phyloP scores from a whole-genome alignment of 768 basidiomycete species.

The Fomitopsis serialis region DNA sequence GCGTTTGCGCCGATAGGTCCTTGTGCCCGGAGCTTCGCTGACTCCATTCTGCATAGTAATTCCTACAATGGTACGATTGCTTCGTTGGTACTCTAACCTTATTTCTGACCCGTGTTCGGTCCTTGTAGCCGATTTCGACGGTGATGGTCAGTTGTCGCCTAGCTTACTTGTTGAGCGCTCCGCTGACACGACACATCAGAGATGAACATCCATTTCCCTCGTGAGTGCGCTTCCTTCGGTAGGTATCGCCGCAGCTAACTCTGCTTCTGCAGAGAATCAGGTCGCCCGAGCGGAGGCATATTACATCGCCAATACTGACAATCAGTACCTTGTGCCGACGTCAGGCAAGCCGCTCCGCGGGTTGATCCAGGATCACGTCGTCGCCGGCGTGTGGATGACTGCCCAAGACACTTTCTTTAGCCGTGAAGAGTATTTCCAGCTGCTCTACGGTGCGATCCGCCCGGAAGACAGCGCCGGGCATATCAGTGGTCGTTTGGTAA shows the following conservation, averaged over 20 bases:
- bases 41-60: constrained; percentile 51
- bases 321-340: constrained; percentile 98
- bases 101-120: not conserved
- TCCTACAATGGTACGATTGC: constrained; percentile 82
- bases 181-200: constrained; percentile 42
- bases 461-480: constrained; percentile 73
- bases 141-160: constrained; percentile 56
- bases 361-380: constrained; percentile 97
- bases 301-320: constrained; percentile 95
- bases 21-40: not conserved
- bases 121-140: constrained; percentile 79
- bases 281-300: constrained; percentile 91
- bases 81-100: not conserved
- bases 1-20: constrained; percentile 19
- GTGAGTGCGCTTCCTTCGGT: constrained; percentile 39
- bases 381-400: constrained; percentile 99
- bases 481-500: constrained; percentile 58
- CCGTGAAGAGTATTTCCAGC: constrained; percentile 92
- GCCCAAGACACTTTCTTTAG: constrained; percentile 92
- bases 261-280: constrained; percentile 66
- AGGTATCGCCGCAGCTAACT: constrained; percentile 3
- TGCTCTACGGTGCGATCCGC: constrained; percentile 89
- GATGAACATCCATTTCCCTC: constrained; percentile 99
- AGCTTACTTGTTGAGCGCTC: constrained; percentile 2
- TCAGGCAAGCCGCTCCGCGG: constrained; percentile 97